Percentiles rank a stretch among this genome's conserved stretches.
phyloP scores from a whole-genome alignment of 2,329 filamentous ascomycete genomes.

The Epichloe brachyelytri region DNA sequence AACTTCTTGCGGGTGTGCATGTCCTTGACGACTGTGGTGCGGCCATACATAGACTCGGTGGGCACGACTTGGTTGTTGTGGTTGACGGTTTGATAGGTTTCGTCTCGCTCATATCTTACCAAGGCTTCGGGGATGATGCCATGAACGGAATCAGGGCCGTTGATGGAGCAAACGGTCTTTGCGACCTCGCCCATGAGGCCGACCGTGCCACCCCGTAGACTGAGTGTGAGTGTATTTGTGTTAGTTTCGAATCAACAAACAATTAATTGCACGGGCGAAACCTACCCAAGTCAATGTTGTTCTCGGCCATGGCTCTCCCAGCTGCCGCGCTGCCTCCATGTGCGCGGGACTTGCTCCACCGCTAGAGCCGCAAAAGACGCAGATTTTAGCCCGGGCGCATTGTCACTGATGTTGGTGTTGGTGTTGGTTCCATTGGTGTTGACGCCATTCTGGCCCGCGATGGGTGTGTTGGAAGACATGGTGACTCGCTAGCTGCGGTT shows the following conservation, averaged over 20 bases:
- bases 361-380: constrained; percentile 87
- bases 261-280: background rate
- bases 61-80: constrained; percentile 43
- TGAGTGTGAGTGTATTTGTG: constrained; percentile 19
- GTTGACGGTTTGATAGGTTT: constrained; percentile 34
- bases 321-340: constrained; percentile 61
- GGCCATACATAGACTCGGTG: constrained; percentile 56
- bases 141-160: constrained; percentile 71
- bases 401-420: constrained; percentile 9
- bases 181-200: constrained; percentile 94
- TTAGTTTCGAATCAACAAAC: background rate
- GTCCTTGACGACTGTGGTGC: constrained; percentile 78
- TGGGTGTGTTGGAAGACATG: constrained; percentile 7
- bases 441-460: constrained; percentile 13
- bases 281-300: constrained; percentile 63
- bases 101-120: constrained; percentile 62
- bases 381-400: constrained; percentile 51
- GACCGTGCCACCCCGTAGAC: constrained; percentile 93
- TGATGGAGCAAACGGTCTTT: constrained; percentile 69
- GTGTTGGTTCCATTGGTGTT: constrained; percentile 8
- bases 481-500: background rate
- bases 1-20: constrained; percentile 95
- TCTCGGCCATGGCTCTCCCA: constrained; percentile 63
- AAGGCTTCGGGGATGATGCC: constrained; percentile 87
- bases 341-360: constrained; percentile 61